Evolutionary conservation across 768 basidiomycete genomes (phyloP), one percentile per base, ranked within the genome.

Genomic region (Mycena vulgaris): DNA sequence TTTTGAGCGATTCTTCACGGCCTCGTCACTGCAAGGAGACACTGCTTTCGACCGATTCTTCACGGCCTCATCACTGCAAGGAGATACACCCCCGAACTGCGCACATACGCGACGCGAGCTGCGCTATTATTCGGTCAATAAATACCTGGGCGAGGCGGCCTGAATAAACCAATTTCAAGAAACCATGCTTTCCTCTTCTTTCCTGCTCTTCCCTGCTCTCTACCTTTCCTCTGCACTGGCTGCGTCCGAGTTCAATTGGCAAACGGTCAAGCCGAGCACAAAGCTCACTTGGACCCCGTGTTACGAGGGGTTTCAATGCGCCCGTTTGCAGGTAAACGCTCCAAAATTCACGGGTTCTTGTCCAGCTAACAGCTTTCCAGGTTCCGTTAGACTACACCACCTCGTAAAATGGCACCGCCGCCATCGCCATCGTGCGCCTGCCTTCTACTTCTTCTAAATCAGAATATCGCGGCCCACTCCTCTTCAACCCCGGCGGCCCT

Each of bases 361-460:
- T 23, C 25, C 51, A 6, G 1, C 30, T 19, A 48, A 28, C 25
- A 3, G 52, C 33, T 25, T 25, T 28, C n/a, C 45, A 79, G 78
- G 76, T 81, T 9, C 80, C 81, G 3, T 58, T 82, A 16, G 76
- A 82, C 69, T 79, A 82, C 66, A 64, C 69, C 1, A 60, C 75
- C 2, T 75, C 76, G 3, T 19, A 56, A 11, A 68, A 57, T 19
- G 68, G 42, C 8, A 52, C 69, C 25, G 76, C 77, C 17, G 73
- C 72, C 14, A 69, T 82, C 25, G 79, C 81, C 0, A 17, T 81
- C 25, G 67, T 79, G 19, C 69, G 75, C 48, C 59, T 77, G 35
- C 75, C 77, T 3, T 63, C 81, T 2, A 71, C 59, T 13, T 28
- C 74, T 27, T 48, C 71, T 1, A 28, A 59, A 3, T 62, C 69